Evolutionary conservation across 495 filamentous ascomycete genomes (phyloP), one percentile per base, ranked within the genome.

Genomic region (Pseudomonodictys pantanalensis): DNA sequence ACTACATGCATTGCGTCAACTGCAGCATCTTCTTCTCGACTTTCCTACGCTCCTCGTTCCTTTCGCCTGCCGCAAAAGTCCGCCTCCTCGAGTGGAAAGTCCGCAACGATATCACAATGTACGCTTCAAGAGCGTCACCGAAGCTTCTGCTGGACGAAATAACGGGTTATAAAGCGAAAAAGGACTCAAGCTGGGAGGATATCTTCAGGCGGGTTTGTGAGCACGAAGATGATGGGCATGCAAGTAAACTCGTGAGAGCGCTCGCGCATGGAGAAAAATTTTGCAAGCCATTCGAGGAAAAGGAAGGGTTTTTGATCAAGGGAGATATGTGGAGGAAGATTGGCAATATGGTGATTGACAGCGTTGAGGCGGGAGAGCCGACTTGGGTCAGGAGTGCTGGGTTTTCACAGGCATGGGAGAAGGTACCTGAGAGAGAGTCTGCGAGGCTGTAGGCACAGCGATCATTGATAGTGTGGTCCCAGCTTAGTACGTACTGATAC

Each of bases 71-170:
- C n/a, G 73, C 74, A 52, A 89, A 89, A 59, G 73, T 77, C 20
- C 82, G 89, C 25, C 71, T 91, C 4, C 75, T 91, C 1, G 86
- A 90, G 67, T 90, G 84, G 86, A 90, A 89, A 69, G 86, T 83
- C 28, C 76, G 88, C 5, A 73, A 84, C 69, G 85, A 90, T 59
- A 72, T 92, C 41, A 56, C 84, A 32, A 74, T 89, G 69, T 91
- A 89, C 60, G 80, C 81, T 0, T 86, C 84, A 7, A 75, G 86
- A 28, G 75, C 73, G 1, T 74, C 72, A 2, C 85, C 87, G 2
- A 69, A 76, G 1, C 77, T 86, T 0, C 70, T 75, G 0, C 38
- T 84, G 0, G 75, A 83, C 8, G 83, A 83, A 45, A 74, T 91
- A 17, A 60, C 62, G 1, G 64, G 71, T 0, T 89, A 91, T 58